Evolutionary conservation across 1,139 yeast species (phyloP), one percentile per base, ranked within the genome.

Genomic region (Taiozyma sp.): DNA sequence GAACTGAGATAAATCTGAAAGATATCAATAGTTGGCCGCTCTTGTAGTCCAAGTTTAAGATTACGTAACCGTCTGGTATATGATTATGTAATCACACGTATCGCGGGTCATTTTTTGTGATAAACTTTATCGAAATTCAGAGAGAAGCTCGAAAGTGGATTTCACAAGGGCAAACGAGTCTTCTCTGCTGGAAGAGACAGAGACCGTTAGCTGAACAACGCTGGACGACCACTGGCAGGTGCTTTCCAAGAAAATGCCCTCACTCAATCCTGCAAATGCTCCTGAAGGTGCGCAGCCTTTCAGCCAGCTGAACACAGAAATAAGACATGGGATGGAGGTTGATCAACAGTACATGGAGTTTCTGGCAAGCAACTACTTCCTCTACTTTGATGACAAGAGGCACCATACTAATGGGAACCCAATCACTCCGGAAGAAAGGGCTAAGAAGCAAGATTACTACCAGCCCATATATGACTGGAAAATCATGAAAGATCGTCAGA

Each of bases 401-500:
- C 97, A 93, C 65, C 87, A 84, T 59, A 88, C 97, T 4, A 88
- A 89, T 53, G 97, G 96, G 19, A 88, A 84, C 62, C 96, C 97
- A 2, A 76, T 83, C n/a, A 73, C 83, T 1, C 82, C 77, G 44
- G 73, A 69, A 12, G 80, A 79, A 60, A 65, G 67, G 39, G 63
- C 68, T 27, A 75, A 76, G 23, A 71, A 71, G 51, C 75, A 77
- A 48, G 71, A 71, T 34, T 79, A 78, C 55, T 84, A 81, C 65
- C 89, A 85, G 63, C 87, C 89, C 4, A 85, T 86, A 7, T 71
- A 82, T 6, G 98, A 93, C 64, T 93, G 99, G 99, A 87, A 95
- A 60, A 79, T 84, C 36, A 87, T 90, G 78, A 83, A 86, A 57
- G 97, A 91, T 61, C 80, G 97, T 43, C 96, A 88, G 65, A 87